Evolutionary conservation across 2,329 filamentous ascomycete genomes (phyloP), one percentile per base, ranked within the genome.

Genomic region (Neurospora crassa): DNA sequence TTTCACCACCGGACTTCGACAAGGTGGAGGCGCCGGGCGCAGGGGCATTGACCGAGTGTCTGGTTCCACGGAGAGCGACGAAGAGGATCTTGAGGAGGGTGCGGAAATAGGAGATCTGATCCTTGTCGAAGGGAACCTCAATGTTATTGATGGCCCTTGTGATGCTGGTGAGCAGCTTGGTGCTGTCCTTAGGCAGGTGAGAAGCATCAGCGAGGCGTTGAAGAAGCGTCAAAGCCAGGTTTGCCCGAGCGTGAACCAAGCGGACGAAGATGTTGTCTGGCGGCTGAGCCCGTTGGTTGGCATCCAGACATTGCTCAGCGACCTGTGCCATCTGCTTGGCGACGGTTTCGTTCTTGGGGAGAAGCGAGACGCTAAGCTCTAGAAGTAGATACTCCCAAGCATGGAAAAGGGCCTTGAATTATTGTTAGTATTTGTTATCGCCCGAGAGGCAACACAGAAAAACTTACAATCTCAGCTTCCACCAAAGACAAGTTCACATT

Each of bases 401-500:
- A 76, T 93, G 90, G 74, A 97, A 91, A 20, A 99, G 87, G 63
- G 89, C 88, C 91, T 43, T 71, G 71, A 71, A 14, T 14, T 41
- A 14, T 67, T 53, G 68, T 71, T 47, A 70, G 59, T 41, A 40
- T 69, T 1, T 1, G 40, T 24, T 10, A 18, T 24, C 11, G 42
- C 24, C 14, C 11, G 37, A 70, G 1, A 5, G 16, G 43, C 70
- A 8, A 67, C 20, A 4, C n/a, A 24, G 53, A 59, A 29, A 37
- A 47, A 83, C 90, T 82, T 84, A 92, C 90, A 74, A 96, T 90
- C 82, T 99, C 94, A 34, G 95, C 92, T 79, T 98, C 94, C 42
- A 99, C 93, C 42, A 97, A 84, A 34, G 94, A 97, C 69, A 99
- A 80, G 80, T 99, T 98, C 73, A 91, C 84, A 79, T 99, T 99